Base-by-base conservation (phyloP, 495 filamentous ascomycete genomes). In the Bryoglossum gracile region DNA sequence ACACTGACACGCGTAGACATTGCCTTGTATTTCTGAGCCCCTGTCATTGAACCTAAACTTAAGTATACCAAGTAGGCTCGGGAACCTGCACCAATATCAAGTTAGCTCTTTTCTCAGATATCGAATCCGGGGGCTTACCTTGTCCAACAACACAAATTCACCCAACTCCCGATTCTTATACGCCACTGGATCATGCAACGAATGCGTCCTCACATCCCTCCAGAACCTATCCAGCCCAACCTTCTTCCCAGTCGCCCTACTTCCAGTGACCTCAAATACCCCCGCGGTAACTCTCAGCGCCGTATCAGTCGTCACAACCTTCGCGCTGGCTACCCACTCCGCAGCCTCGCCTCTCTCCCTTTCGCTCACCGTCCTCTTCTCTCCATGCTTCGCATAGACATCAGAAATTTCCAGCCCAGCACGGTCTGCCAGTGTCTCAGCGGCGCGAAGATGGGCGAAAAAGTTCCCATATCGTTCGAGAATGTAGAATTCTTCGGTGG, bases 401-500 rank as follows among this genome's bases (percentile, higher is more conserved):
- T 50, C 50, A 4, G 72, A 57, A 4, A 77, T 51, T 24, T 68
- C 62, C 3, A 61, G 55, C 1, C 74, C 77, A 0, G 76, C 74
- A 14, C 65, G 55, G 57, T 83, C 74, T 4, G 71, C 71, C 0
- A 83, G 68, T 0, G 77, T 67, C 41, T 75, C 74, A 0, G 74
- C 67, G 2, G 76, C 78, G 16, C 73, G 65, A 11, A 83, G 66
- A 60, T 79, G 74, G 8, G 77, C 77, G 39, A 72, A 67, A 60
- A 76, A 81, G 56, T 71, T 76, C 21, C 79, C 78, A 59, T 82
- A 82, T 16, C 73, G 70, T 43, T 71, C 68, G 8, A 81, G 67
- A 56, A 83, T 75, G 57, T 82, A 81, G 59, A 75, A 77, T 53
- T 82, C 78, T n/a, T 81, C 75, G 0, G 70, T 77, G 0, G 74